A percentile compares a stretch with the other conserved stretches of the same genome.
Evolutionary conservation across 1,284 basidiomycete genomes (phyloP).

Genomic region (Ustilago lituana): DNA sequence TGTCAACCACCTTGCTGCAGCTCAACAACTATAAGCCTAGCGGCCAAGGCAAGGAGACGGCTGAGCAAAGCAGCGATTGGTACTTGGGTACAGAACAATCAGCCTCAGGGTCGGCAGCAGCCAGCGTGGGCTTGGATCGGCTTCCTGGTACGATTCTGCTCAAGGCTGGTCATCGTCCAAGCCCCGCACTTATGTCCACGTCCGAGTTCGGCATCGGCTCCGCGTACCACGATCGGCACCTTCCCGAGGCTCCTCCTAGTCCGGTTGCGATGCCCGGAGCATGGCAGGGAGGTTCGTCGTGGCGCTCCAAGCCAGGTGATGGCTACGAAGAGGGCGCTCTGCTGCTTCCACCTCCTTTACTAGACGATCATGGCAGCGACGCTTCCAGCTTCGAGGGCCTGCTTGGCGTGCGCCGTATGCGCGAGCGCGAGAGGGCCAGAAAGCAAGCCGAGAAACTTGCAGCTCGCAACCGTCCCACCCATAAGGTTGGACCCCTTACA

Average conservation of each 20-base stretch:
- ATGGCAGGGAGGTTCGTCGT: slow-evolving; percentile 51
- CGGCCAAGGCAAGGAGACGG: slow-evolving; percentile 1
- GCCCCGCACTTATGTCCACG: slow-evolving; percentile 9
- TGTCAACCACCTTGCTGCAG: slow-evolving; percentile 26
- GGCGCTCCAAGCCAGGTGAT: slow-evolving; percentile 45
- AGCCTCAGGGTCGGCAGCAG: not conserved
- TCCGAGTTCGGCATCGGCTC: slow-evolving; percentile 55
- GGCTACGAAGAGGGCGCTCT: slow-evolving; percentile 57
- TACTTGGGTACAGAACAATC: not conserved
- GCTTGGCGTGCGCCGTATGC: slow-evolving; percentile 59
- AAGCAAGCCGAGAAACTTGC: slow-evolving; percentile 54
- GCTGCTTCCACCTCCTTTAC: slow-evolving; percentile 61
- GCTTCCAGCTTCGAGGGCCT: slow-evolving; percentile 52
- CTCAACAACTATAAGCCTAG: slow-evolving; percentile 11
- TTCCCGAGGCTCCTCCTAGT: slow-evolving; percentile 57
- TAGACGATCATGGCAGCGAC: slow-evolving; percentile 59
- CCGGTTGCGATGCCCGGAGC: slow-evolving; percentile 65
- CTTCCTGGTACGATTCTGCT: slow-evolving; percentile 27
- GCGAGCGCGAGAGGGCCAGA: slow-evolving; percentile 53
- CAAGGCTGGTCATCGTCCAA: slow-evolving; percentile 27
- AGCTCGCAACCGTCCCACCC: slow-evolving; percentile 60
- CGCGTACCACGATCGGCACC: slow-evolving; percentile 19
- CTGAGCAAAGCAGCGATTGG: not conserved
- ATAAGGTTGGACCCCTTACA: slow-evolving; percentile 60
- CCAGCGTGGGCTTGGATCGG: not conserved